phyloP scores from a whole-genome alignment of 2,329 filamentous ascomycete genomes.

The Zasmidium cellare region DNA sequence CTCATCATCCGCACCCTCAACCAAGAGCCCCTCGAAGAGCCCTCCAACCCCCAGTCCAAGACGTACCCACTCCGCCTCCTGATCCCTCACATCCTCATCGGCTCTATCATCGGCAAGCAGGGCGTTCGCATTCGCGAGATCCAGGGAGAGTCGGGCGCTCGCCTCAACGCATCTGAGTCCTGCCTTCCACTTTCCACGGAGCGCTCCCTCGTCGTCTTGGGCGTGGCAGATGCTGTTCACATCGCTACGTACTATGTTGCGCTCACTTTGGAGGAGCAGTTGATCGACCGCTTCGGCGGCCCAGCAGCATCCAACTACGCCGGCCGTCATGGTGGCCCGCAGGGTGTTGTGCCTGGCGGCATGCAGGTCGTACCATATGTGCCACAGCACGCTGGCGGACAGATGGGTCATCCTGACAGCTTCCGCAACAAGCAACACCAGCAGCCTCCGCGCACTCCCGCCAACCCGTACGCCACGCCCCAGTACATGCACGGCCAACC shows the following conservation, averaged over 20 bases:
- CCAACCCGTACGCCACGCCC: slow-evolving; percentile 53
- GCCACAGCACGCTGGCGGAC: slow-evolving; percentile 87
- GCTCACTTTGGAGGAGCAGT: slow-evolving; percentile 94
- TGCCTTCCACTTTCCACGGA: slow-evolving; percentile 94
- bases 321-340: slow-evolving; percentile 87
- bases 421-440: slow-evolving; percentile 71
- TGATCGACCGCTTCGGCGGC: slow-evolving; percentile 94
- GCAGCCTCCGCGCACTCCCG: slow-evolving; percentile 69
- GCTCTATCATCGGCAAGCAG: slow-evolving; percentile 97
- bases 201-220: slow-evolving; percentile 95
- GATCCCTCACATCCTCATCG: slow-evolving; percentile 95
- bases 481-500: slow-evolving; percentile 65
- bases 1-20: slow-evolving; percentile 97
- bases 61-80: slow-evolving; percentile 94
- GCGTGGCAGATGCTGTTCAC: slow-evolving; percentile 96
- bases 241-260: slow-evolving; percentile 99
- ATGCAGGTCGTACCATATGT: slow-evolving; percentile 99
- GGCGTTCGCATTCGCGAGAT: slow-evolving; percentile 97
- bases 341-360: slow-evolving; percentile 89
- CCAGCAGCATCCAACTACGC: slow-evolving; percentile 97
- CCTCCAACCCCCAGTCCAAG: slow-evolving; percentile 92
- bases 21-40: slow-evolving; percentile 85
- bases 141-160: slow-evolving; percentile 93
- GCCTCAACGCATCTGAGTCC: slow-evolving; percentile 93
- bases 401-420: slow-evolving; percentile 87